A percentile compares a stretch with the other conserved stretches of the same genome.
These are phyloP conservation scores for Mycena kentingensis DNA, from an alignment of 768 basidiomycete genomes.

Conservation along the genomic window DNA sequence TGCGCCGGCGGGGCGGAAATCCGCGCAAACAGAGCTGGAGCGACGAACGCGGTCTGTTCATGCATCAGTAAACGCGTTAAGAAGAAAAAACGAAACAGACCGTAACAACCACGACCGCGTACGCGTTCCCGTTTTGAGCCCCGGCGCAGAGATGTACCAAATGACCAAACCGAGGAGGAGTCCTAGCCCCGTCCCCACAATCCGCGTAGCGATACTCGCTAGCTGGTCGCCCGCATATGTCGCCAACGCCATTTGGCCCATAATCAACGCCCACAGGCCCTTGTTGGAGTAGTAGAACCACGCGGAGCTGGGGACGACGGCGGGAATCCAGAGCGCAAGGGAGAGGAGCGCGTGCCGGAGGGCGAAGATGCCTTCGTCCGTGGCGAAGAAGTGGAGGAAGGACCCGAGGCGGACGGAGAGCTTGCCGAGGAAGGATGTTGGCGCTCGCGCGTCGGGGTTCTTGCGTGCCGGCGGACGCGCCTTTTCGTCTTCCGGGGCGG, in stretches of 20 bases:
- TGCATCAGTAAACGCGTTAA: background rate
- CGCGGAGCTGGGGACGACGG: slow-evolving; percentile 38
- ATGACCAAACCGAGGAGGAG: slow-evolving; percentile 44
- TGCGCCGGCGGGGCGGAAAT: slow-evolving; percentile 37
- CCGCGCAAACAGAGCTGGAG: slow-evolving; percentile 40
- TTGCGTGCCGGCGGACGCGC: slow-evolving; percentile 23
- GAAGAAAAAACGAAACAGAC: slow-evolving; percentile 26
- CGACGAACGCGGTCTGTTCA: slow-evolving; percentile 34
- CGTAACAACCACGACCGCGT: slow-evolving; percentile 44
- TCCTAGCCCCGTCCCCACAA: slow-evolving; percentile 37
- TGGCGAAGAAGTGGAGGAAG: slow-evolving; percentile 41
- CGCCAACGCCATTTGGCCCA: slow-evolving; percentile 45
- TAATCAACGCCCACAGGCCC: slow-evolving; percentile 49
- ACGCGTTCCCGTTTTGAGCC: slow-evolving; percentile 39
- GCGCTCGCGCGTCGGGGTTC: slow-evolving; percentile 48
- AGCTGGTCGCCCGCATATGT: slow-evolving; percentile 49
- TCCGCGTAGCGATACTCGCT: slow-evolving; percentile 34
- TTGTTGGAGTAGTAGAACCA: slow-evolving; percentile 47
- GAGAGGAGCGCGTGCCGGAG: slow-evolving; percentile 42
- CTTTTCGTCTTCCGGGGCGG: slow-evolving; percentile 17
- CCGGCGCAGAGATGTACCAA: slow-evolving; percentile 47
- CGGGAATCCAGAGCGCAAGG: slow-evolving; percentile 44
- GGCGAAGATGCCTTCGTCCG: slow-evolving; percentile 44
- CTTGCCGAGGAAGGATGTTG: slow-evolving; percentile 37
- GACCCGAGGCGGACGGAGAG: slow-evolving; percentile 34